Percentiles rank a stretch among this genome's conserved stretches.
Conservation (phyloP, 108 stramenopile genomes). For the Nitzschia inconspicua region DNA sequence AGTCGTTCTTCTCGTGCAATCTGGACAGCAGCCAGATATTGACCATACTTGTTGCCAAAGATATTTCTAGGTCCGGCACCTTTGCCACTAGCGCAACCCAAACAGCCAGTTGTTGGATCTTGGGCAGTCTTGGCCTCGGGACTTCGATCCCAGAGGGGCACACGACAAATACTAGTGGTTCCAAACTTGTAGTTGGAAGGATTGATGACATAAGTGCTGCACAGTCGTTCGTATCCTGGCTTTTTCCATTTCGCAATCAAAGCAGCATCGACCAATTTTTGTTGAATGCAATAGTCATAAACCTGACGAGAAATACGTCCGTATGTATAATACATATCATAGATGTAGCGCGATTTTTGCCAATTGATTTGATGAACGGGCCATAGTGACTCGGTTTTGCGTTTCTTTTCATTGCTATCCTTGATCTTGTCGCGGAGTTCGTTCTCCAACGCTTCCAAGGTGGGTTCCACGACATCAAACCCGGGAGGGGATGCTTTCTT, state of each 20-base stretch:
- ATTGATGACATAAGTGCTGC: slow-evolving; percentile 99
- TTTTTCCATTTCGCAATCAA: slow-evolving; percentile 99
- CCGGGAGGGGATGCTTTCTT: slow-evolving; percentile 79
- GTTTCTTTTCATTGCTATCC: slow-evolving; percentile 94
- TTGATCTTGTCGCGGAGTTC: slow-evolving; percentile 98
- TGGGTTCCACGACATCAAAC: slow-evolving; percentile 92
- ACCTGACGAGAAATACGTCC: slow-evolving; percentile 82
- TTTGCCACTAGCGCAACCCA: slow-evolving; percentile 95
- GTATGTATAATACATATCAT: slow-evolving; percentile 98
- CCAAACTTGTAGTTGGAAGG: slow-evolving; percentile 99
- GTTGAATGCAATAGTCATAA: slow-evolving; percentile 96
- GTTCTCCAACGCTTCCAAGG: slow-evolving; percentile 94
- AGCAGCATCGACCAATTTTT: slow-evolving; percentile 95
- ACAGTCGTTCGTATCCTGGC: slow-evolving; percentile 97
- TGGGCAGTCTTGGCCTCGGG: slow-evolving; percentile 64
- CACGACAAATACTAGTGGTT: slow-evolving; percentile 95
- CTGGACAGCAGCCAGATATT: slow-evolving; percentile 98
- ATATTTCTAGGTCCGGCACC: slow-evolving; percentile 93
- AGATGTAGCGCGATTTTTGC: slow-evolving; percentile 98
- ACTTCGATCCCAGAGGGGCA: slow-evolving; percentile 74
- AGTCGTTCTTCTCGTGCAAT: slow-evolving; percentile 75
- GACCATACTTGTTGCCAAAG: slow-evolving; percentile 99
- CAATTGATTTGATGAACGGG: slow-evolving; percentile 99
- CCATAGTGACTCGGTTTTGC: slow-evolving; percentile 98
- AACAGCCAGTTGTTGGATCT: slow-evolving; percentile 95